Conservation (phyloP, 345 rosid genomes). For the Hibiscus mutabilis region DNA sequence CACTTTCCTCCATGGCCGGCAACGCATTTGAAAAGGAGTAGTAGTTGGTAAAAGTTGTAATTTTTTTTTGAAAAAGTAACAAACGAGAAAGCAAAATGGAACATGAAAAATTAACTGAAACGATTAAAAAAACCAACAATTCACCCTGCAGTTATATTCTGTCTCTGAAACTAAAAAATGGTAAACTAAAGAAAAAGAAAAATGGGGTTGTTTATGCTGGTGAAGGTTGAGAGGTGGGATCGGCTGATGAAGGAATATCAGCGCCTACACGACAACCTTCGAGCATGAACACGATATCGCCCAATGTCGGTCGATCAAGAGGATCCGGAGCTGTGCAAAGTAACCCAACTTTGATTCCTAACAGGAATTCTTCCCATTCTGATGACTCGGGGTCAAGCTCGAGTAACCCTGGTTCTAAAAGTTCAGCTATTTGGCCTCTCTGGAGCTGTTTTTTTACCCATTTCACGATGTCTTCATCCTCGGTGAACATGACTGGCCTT, state of each 20-base stretch:
- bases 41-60: conserved; percentile 4
- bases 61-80: background rate
- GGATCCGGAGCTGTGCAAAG: conserved; percentile 90
- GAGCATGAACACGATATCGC: conserved; percentile 92
- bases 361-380: conserved; percentile 95
- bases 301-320: conserved; percentile 77
- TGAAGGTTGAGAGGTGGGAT: conserved; percentile 76
- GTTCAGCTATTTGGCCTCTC: conserved; percentile 72
- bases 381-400: conserved; percentile 94
- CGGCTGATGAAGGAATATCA: conserved; percentile 77
- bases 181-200: background rate
- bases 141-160: conserved; percentile 8
- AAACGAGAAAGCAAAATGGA: background rate
- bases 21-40: too few relatives aligned
- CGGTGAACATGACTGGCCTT: conserved; percentile 81
- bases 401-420: conserved; percentile 82
- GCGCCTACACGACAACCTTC: conserved; percentile 97
- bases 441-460: conserved; percentile 96
- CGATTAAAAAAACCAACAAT: background rate
- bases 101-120: background rate
- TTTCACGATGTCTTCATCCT: conserved; percentile 92
- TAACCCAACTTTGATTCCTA: conserved; percentile 90
- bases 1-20: background rate
- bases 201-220: conserved; percentile 41
- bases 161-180: background rate